These are phyloP conservation scores for Penicillium sp. DNA, from an alignment of 2,329 filamentous ascomycete genomes.

Conservation along the genomic window DNA sequence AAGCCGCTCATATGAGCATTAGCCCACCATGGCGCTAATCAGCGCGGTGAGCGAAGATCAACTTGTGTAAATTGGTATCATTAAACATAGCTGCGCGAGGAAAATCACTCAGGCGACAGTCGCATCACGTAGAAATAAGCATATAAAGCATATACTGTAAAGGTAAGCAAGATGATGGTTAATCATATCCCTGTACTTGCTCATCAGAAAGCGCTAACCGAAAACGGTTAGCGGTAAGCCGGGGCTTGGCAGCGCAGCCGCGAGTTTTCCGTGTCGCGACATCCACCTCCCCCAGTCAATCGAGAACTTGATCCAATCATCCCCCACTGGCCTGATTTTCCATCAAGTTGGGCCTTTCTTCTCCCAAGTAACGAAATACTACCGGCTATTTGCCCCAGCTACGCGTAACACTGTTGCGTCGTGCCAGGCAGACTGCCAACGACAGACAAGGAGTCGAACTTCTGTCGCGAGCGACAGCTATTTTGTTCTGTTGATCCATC, in stretches of 20 bases:
- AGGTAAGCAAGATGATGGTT: not conserved
- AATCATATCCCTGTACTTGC: not conserved
- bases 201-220: constrained; percentile 2
- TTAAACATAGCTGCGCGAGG: no score
- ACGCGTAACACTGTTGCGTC: constrained; percentile 12
- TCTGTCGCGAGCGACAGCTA: constrained; percentile 30
- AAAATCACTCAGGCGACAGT: no score
- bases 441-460: constrained; percentile 32
- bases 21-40: no score
- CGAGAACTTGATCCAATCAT: constrained; percentile 26
- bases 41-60: no score
- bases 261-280: constrained; percentile 36
- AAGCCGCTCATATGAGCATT: no score
- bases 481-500: constrained; percentile 26
- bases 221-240: constrained; percentile 17
- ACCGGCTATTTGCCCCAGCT: constrained; percentile 5
- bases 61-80: no score
- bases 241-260: constrained; percentile 29
- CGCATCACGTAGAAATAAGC: not conserved
- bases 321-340: constrained; percentile 11
- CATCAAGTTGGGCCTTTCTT: constrained; percentile 12
- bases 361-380: constrained; percentile 5
- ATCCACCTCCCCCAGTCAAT: constrained; percentile 30
- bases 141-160: not conserved
- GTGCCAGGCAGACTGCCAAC: constrained; percentile 16